A percentile compares a stretch with the other conserved stretches of the same genome.
Evolutionary conservation across 1,139 yeast genomes (phyloP).

Genomic region (Yamadazyma jaroonii): DNA sequence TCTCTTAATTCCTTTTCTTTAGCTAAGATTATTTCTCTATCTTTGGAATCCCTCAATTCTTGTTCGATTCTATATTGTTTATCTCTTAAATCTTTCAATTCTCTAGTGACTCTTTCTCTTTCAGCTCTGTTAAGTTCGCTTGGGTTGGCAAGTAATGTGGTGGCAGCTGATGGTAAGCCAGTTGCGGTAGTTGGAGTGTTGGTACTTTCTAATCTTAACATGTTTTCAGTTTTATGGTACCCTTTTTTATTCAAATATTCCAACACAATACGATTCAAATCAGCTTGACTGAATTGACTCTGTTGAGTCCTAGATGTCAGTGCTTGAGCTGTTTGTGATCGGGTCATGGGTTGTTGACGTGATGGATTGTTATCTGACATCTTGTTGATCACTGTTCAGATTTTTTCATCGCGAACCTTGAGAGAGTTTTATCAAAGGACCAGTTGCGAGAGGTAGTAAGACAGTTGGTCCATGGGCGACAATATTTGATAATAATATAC

Average conservation of each 20-base stretch:
- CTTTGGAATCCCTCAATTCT: conserved; percentile 38
- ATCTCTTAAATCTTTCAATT: conserved; percentile 42
- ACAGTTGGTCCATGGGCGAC: too few species aligned
- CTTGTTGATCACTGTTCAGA: not conserved
- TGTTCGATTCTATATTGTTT: conserved; percentile 33
- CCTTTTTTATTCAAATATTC: conserved; percentile 94
- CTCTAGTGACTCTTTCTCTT: conserved; percentile 28
- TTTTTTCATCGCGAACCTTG: not conserved
- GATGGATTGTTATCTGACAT: conserved; percentile 4
- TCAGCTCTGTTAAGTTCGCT: conserved; percentile 27
- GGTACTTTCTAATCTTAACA: conserved; percentile 84
- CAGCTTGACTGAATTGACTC: conserved; percentile 58
- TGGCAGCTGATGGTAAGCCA: conserved; percentile 46
- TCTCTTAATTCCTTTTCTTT: conserved; percentile 43
- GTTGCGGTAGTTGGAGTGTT: conserved; percentile 61
- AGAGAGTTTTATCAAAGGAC: too few species aligned
- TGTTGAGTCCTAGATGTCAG: conserved; percentile 8
- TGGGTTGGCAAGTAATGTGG: conserved; percentile 42
- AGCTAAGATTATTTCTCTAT: conserved; percentile 39
- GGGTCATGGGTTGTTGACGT: conserved; percentile 10
- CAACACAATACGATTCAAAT: conserved; percentile 82
- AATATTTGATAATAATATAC: too few species aligned
- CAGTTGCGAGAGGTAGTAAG: too few species aligned
- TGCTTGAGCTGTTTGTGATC: conserved; percentile 13
- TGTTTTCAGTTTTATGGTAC: conserved; percentile 89